Evolutionary conservation across 306 rosid genomes (phyloP).

Genomic region (Cucurbita pepo): DNA sequence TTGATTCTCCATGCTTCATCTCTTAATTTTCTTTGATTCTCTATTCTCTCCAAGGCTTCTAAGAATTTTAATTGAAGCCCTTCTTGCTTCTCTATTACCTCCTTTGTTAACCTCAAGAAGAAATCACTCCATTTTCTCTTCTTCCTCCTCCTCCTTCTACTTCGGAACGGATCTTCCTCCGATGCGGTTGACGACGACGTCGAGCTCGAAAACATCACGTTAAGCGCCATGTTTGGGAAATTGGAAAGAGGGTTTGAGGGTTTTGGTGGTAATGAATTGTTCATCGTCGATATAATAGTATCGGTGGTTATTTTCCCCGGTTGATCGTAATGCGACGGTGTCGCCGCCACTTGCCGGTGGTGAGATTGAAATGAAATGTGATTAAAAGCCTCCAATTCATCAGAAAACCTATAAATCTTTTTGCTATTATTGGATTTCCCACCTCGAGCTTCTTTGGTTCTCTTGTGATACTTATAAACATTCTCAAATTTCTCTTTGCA

Average conservation of each 20-base stretch:
- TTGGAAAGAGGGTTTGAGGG: constrained; percentile 5
- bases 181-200: constrained; percentile 60
- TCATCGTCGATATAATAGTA: constrained; percentile 7
- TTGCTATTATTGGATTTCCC: constrained; percentile 60
- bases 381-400: constrained; percentile 60
- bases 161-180: constrained; percentile 26
- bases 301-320: not conserved
- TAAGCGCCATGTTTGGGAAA: constrained; percentile 14
- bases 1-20: constrained; percentile 83
- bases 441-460: constrained; percentile 77
- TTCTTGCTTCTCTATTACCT: constrained; percentile 71
- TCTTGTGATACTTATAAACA: constrained; percentile 83
- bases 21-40: constrained; percentile 35
- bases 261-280: constrained; percentile 11
- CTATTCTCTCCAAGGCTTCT: constrained; percentile 68
- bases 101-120: constrained; percentile 57
- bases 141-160: constrained; percentile 17
- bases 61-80: constrained; percentile 59
- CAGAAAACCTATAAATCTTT: constrained; percentile 67
- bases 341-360: not conserved
- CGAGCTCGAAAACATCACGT: constrained; percentile 34
- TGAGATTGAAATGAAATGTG: constrained; percentile 20
- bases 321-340: not conserved
- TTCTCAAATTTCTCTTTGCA: constrained; percentile 97
- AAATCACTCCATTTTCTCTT: constrained; percentile 91